A percentile compares a stretch with the other conserved stretches of the same genome.
These are phyloP conservation scores for Solanum hybrid DNA, from an alignment of 305 asterid genomes.

Conservation along the genomic window DNA sequence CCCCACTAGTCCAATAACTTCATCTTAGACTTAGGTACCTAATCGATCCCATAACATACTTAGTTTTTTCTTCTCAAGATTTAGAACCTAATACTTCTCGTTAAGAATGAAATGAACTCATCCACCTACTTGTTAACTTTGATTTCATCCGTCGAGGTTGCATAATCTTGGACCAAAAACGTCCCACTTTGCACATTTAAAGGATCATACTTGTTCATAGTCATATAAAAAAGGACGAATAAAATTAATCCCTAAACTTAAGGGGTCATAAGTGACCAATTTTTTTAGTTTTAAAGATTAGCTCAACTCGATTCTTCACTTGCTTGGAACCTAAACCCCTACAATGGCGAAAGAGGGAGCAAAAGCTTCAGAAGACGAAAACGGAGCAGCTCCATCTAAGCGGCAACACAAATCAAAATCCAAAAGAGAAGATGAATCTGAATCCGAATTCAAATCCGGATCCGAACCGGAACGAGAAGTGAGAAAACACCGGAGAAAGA, in stretches of 20 bases:
- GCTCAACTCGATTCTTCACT: neutral
- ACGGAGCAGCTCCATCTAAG: slow-evolving; percentile 36
- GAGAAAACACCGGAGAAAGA: slow-evolving; percentile 16
- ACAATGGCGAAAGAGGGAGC: slow-evolving; percentile 39
- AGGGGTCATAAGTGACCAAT: neutral
- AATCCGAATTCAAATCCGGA: slow-evolving; percentile 31
- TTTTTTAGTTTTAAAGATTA: neutral
- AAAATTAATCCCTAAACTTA: neutral
- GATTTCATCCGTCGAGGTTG: rapidly evolving
- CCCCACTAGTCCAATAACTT: no score
- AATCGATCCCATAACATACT: no score
- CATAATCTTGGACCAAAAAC: neutral
- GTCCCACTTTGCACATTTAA: neutral
- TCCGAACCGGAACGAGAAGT: slow-evolving; percentile 28
- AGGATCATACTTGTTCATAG: neutral
- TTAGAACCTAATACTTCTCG: neutral
- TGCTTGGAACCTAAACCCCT: neutral
- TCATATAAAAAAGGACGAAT: neutral
- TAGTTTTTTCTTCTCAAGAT: neutral
- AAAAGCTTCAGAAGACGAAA: slow-evolving; percentile 28
- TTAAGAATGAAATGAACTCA: neutral
- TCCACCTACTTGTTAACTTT: neutral
- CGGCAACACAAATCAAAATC: slow-evolving; percentile 27
- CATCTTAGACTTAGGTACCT: no score
- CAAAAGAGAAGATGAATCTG: slow-evolving; percentile 10